Percentiles rank a stretch among this genome's conserved stretches.
These are phyloP conservation scores for Colletotrichum chrysophilum DNA, from an alignment of 2,329 filamentous ascomycete genomes.

Conservation along the genomic window DNA sequence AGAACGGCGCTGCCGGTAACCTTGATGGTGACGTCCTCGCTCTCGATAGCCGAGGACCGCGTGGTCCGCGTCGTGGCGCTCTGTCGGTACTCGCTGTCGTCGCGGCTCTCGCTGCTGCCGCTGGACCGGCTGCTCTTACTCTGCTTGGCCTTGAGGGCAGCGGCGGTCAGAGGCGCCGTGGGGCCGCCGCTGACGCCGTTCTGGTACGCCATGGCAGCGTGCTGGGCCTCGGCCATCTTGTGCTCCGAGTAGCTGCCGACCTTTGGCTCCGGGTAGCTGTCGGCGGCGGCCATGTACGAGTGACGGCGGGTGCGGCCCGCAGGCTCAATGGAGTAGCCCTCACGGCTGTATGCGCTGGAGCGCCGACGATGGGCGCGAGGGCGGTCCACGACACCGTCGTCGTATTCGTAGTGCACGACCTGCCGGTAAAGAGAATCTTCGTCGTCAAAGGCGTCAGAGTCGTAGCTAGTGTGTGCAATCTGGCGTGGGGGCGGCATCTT, in stretches of 20 bases:
- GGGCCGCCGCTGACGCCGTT: constrained; percentile 53
- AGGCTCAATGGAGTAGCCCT: constrained; percentile 46
- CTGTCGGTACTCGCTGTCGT: constrained; percentile 67
- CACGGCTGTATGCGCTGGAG: constrained; percentile 42
- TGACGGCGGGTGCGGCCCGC: constrained; percentile 40
- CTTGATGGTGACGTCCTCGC: constrained; percentile 66
- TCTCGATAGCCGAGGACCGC: constrained; percentile 49
- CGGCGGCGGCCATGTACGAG: constrained; percentile 46
- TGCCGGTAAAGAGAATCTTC: constrained; percentile 44
- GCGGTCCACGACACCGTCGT: constrained; percentile 37
- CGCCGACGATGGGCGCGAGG: constrained; percentile 31
- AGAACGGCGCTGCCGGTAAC: constrained; percentile 62
- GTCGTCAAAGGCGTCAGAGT: constrained; percentile 42
- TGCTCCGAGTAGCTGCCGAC: constrained; percentile 40
- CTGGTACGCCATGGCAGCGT: constrained; percentile 55
- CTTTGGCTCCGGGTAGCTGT: constrained; percentile 39
- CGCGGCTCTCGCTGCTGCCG: constrained; percentile 63
- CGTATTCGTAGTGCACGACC: constrained; percentile 37
- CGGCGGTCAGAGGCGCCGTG: constrained; percentile 57
- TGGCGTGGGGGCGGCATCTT: constrained; percentile 26
- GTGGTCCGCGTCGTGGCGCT: constrained; percentile 68
- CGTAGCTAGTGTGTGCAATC: constrained; percentile 31
- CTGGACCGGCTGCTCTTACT: constrained; percentile 60
- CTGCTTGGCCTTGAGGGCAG: constrained; percentile 55
- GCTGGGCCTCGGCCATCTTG: constrained; percentile 50